A percentile compares a stretch with the other conserved stretches of the same genome.
phyloP scores from a whole-genome alignment of 179 eudicot species.

The Vitellaria paradoxa region DNA sequence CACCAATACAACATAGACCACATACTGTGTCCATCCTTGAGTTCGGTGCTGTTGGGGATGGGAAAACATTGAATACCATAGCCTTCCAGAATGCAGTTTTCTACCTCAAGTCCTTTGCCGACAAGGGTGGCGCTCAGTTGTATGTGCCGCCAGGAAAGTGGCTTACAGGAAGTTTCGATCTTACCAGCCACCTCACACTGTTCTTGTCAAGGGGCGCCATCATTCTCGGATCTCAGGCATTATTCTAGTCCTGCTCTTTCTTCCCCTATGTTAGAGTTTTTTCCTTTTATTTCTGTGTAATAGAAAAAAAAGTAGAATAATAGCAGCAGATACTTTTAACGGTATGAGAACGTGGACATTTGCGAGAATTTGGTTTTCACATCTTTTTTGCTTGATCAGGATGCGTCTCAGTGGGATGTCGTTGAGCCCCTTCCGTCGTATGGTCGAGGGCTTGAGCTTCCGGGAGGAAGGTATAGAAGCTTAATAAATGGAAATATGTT shows the following conservation, averaged over 20 bases:
- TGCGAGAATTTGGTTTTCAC: not conserved
- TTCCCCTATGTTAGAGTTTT: not conserved
- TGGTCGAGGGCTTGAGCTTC: constrained; percentile 64
- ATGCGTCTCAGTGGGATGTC: constrained; percentile 57
- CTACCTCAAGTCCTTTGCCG: constrained; percentile 80
- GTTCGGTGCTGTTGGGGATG: constrained; percentile 94
- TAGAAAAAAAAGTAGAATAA: not conserved
- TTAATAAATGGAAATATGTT: constrained; percentile 64
- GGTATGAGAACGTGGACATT: not conserved
- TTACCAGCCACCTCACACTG: constrained; percentile 86
- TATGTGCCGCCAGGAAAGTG: constrained; percentile 80
- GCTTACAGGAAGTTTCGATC: constrained; percentile 83
- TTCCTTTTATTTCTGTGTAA: not conserved
- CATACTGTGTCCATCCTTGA: constrained; percentile 83
- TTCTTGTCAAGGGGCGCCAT: constrained; percentile 80
- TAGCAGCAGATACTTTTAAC: not conserved
- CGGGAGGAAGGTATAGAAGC: constrained; percentile 65
- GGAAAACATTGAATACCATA: constrained; percentile 67
- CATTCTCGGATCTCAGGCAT: constrained; percentile 83
- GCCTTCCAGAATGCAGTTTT: constrained; percentile 91
- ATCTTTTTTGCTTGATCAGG: constrained; percentile 33
- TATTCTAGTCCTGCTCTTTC: constrained; percentile 11
- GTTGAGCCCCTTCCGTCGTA: constrained; percentile 72
- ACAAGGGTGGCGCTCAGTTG: constrained; percentile 89
- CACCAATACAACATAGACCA: constrained; percentile 47